phyloP scores from a whole-genome alignment of 139 green algal genomes.

The Chlorella vulgaris region DNA sequence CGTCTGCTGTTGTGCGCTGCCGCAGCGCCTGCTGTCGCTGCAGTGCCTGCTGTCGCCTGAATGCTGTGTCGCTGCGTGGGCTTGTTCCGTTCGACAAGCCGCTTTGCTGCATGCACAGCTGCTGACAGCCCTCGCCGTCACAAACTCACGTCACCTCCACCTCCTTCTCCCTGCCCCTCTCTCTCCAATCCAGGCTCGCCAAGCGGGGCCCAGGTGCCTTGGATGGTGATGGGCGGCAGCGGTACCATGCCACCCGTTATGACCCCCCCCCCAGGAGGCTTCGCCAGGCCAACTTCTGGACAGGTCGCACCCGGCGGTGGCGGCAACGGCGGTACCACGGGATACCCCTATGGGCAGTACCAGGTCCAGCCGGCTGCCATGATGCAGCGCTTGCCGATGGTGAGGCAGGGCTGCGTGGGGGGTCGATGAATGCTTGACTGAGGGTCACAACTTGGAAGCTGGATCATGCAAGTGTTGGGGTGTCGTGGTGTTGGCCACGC shows the following conservation, averaged over 20 bases:
- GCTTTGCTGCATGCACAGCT: not conserved
- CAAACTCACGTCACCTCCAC: not conserved
- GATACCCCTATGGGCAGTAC: not conserved
- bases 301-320: no score
- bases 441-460: no score
- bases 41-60: not conserved
- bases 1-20: no score
- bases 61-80: no score
- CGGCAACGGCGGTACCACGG: no score
- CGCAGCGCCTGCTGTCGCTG: not conserved
- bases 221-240: slow-evolving; percentile 6
- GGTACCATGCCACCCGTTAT: no score
- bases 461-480: no score
- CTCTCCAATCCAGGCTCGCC: not conserved
- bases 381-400: slow-evolving; percentile 16
- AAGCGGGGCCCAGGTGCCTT: slow-evolving; percentile 3
- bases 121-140: not conserved
- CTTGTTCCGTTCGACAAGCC: no score
- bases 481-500: no score
- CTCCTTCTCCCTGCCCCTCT: not conserved
- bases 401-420: no score
- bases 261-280: no score
- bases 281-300: not conserved
- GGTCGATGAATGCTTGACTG: not conserved
- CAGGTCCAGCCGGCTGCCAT: not conserved